phyloP scores from a whole-genome alignment of 2,329 filamentous ascomycete species.

The Hypoxylon sp. region DNA sequence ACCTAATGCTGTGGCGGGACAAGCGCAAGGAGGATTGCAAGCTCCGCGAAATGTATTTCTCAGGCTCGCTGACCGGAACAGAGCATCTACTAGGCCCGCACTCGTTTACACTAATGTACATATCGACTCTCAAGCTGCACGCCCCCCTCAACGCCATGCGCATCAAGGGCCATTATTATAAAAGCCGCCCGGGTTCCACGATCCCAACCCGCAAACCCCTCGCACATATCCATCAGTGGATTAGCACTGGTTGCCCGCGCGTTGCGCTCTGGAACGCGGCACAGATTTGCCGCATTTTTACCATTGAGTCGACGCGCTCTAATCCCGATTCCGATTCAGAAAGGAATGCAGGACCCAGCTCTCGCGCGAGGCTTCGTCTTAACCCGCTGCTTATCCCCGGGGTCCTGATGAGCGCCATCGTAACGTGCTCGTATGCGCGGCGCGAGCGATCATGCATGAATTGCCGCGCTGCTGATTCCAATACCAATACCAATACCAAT shows the following conservation, averaged over 20 bases:
- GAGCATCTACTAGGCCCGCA: constrained; percentile 31
- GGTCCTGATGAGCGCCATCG: constrained; percentile 44
- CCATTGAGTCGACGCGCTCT: constrained; percentile 26
- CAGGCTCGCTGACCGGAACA: neutral
- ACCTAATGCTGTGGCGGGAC: constrained; percentile 41
- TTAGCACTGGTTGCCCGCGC: constrained; percentile 38
- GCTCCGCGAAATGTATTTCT: constrained; percentile 32
- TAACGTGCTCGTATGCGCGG: constrained; percentile 43
- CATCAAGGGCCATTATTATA: constrained; percentile 43
- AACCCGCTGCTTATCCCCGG: constrained; percentile 47
- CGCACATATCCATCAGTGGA: constrained; percentile 41
- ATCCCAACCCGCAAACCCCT: constrained; percentile 32
- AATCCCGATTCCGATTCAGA: neutral
- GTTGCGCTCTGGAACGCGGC: constrained; percentile 45
- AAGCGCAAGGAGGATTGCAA: constrained; percentile 37
- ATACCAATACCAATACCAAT: neutral
- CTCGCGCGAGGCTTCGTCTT: constrained; percentile 30
- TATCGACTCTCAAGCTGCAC: constrained; percentile 43
- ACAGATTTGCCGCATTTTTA: constrained; percentile 45
- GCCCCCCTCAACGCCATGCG: constrained; percentile 44
- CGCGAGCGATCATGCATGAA: constrained; percentile 31
- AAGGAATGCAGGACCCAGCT: neutral
- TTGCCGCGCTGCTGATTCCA: constrained; percentile 19
- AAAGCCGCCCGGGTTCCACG: constrained; percentile 26
- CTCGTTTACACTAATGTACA: constrained; percentile 42